Evolutionary conservation across 768 basidiomycete genomes (phyloP), one percentile per base, ranked within the genome.

Genomic region (Galerina sulciceps): DNA sequence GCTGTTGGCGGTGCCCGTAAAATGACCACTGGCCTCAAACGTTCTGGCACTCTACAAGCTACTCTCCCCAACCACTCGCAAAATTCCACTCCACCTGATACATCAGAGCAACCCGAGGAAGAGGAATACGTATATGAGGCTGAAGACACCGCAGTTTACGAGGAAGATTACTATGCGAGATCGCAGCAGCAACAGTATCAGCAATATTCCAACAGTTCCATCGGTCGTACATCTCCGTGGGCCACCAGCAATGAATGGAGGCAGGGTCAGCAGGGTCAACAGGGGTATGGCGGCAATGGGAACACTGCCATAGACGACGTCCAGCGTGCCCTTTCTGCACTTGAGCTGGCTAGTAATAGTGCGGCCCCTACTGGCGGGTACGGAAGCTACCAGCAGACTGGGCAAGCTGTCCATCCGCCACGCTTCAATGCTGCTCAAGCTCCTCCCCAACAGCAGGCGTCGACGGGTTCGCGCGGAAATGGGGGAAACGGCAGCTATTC

Each of bases 1-100:
- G 81, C 77, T 43, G 80, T 78, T n/a, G 78, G 77, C 43, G 77
- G 79, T 47, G 78, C 79, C 26, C 81, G 85, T 46, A 83, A 85
- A 67, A 73, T 78, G 11, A 66, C 77, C 31, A 64, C 74, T 14
- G 81, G 83, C 40, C 81, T 93, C 58, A 90, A 85, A 69, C 88
- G 92, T 58, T 85, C 90, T 22, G 92, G 90, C 20, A 93, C 91
- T 10, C 74, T 93, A 10, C 86, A 89, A 66, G 82, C 85, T 1
- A 79, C 84, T 5, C 65, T 80, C 45, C 77, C 77, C 10, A 55
- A 68, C 31, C 73, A 75, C 62, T 67, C 72, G 35, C 80, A 79
- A 64, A 73, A 69, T 45, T 69, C 73, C 26, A 71, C 74, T 15
- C 74, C 80, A 44, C 74, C 80, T 35, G 79, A 80, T 59, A 68